Conservation (phyloP, 495 filamentous ascomycete genomes). For the Penicillium roqueforti region DNA sequence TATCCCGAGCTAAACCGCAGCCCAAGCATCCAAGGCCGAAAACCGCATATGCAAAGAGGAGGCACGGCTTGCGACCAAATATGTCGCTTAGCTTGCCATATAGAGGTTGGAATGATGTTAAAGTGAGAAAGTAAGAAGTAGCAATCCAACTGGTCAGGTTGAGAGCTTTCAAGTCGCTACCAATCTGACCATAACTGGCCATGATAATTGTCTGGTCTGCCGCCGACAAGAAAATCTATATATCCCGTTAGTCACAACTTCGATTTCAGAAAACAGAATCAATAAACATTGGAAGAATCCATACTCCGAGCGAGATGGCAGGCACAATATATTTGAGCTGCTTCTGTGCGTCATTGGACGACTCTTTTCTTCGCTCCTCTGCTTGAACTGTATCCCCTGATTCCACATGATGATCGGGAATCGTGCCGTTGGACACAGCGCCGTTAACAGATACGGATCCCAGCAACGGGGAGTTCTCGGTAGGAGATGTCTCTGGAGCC, state of each 20-base stretch:
- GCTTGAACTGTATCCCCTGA: slow-evolving; percentile 10
- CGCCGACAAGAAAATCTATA: slow-evolving; percentile 63
- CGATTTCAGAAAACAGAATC: not conserved
- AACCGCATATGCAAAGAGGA: slow-evolving; percentile 68
- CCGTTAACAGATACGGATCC: slow-evolving; percentile 22
- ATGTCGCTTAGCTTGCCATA: slow-evolving; percentile 80
- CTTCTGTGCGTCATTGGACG: slow-evolving; percentile 26
- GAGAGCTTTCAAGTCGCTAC: slow-evolving; percentile 71
- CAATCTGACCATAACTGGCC: slow-evolving; percentile 74
- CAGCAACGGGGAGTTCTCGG: slow-evolving; percentile 45
- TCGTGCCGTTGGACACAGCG: slow-evolving; percentile 26
- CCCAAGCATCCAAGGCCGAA: slow-evolving; percentile 71
- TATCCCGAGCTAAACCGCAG: slow-evolving; percentile 67
- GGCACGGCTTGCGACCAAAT: slow-evolving; percentile 72
- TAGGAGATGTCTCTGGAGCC: slow-evolving; percentile 25
- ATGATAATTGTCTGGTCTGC: slow-evolving; percentile 83
- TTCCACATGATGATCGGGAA: slow-evolving; percentile 22
- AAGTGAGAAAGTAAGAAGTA: slow-evolving; percentile 70
- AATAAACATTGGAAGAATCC: slow-evolving; percentile 8
- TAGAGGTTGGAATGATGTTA: slow-evolving; percentile 73
- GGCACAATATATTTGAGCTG: slow-evolving; percentile 47
- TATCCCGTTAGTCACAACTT: not conserved
- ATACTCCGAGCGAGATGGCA: slow-evolving; percentile 51
- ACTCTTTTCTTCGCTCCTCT: slow-evolving; percentile 25
- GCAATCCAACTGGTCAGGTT: slow-evolving; percentile 84